Conservation (phyloP, 2,329 filamentous ascomycete genomes). For the Bertia moriformis region DNA sequence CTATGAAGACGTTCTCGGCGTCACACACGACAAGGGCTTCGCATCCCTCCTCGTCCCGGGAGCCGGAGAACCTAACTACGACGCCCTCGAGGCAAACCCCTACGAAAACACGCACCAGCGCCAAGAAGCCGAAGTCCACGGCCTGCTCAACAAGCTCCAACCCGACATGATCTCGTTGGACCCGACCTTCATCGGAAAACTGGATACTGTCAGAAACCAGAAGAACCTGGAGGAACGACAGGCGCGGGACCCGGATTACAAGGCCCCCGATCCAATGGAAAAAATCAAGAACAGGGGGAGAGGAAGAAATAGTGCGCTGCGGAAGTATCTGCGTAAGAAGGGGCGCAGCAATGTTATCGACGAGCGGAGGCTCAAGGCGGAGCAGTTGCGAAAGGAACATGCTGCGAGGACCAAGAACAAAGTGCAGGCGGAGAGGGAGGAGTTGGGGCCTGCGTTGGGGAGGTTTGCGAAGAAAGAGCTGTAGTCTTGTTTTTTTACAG, state of each 20-base stretch:
- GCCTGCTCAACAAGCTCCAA: slow-evolving; percentile 81
- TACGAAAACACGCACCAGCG: slow-evolving; percentile 88
- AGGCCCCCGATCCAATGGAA: slow-evolving; percentile 38
- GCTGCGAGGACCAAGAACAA: slow-evolving; percentile 52
- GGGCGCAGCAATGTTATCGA: slow-evolving; percentile 87
- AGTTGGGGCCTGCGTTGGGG: slow-evolving; percentile 72
- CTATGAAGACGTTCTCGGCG: slow-evolving; percentile 80
- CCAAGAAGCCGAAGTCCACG: slow-evolving; percentile 80
- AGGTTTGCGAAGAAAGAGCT: slow-evolving; percentile 77
- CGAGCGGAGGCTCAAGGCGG: slow-evolving; percentile 76
- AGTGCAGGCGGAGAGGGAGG: slow-evolving; percentile 47
- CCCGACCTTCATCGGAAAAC: slow-evolving; percentile 76
- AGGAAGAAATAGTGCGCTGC: slow-evolving; percentile 77
- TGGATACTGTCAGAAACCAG: slow-evolving; percentile 69
- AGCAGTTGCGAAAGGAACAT: slow-evolving; percentile 61
- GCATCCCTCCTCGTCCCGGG: slow-evolving; percentile 81
- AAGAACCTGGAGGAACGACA: slow-evolving; percentile 63
- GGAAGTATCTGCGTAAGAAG: slow-evolving; percentile 84
- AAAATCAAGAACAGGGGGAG: slow-evolving; percentile 64
- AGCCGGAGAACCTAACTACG: slow-evolving; percentile 92
- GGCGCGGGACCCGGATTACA: slow-evolving; percentile 67
- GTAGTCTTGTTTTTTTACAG: too few species aligned
- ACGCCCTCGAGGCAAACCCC: slow-evolving; percentile 83
- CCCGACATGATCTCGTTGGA: slow-evolving; percentile 95
- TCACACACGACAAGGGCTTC: slow-evolving; percentile 75